These are phyloP conservation scores for Globisporangium okanoganense DNA, from an alignment of 352 stramenopile genomes.

Conservation along the genomic window DNA sequence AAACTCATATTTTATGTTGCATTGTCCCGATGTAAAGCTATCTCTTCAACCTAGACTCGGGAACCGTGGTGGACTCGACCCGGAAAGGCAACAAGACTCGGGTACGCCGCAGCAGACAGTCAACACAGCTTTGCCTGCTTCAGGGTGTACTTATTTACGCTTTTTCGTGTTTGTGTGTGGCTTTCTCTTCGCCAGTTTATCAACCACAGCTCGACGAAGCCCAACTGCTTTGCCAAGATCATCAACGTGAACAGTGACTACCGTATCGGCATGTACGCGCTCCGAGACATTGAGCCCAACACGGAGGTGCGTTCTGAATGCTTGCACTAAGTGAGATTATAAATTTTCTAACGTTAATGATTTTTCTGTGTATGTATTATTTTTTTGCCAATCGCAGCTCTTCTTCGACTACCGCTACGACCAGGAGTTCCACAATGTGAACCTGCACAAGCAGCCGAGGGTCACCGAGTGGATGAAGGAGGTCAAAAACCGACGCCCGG, in stretches of 20 bases:
- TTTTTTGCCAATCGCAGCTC: conserved; percentile 37
- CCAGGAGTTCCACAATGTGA: conserved; percentile 59
- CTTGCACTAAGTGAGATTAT: not conserved
- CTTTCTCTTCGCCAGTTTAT: conserved; percentile 52
- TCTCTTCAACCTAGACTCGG: conserved; percentile 93
- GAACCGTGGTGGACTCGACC: conserved; percentile 91
- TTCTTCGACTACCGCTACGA: conserved; percentile 86
- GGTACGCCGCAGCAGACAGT: conserved; percentile 26
- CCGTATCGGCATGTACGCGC: conserved; percentile 92
- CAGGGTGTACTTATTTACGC: not conserved
- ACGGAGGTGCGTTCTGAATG: conserved; percentile 54
- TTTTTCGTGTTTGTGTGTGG: not conserved
- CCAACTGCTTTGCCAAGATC: conserved; percentile 89
- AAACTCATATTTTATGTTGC: not conserved
- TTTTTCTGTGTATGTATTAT: not conserved
- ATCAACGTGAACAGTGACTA: conserved; percentile 91
- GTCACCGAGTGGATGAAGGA: conserved; percentile 70
- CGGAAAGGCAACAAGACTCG: conserved; percentile 94
- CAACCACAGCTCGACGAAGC: conserved; percentile 76
- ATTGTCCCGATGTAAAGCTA: conserved; percentile 46
- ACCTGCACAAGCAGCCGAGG: conserved; percentile 56
- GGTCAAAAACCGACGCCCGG: conserved; percentile 1
- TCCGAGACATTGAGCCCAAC: conserved; percentile 83
- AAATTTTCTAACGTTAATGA: not conserved
- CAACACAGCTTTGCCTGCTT: not conserved